A percentile compares a stretch with the other conserved stretches of the same genome.
Conservation (phyloP, 352 stramenopile genomes). For the Achlya hypogyna region DNA sequence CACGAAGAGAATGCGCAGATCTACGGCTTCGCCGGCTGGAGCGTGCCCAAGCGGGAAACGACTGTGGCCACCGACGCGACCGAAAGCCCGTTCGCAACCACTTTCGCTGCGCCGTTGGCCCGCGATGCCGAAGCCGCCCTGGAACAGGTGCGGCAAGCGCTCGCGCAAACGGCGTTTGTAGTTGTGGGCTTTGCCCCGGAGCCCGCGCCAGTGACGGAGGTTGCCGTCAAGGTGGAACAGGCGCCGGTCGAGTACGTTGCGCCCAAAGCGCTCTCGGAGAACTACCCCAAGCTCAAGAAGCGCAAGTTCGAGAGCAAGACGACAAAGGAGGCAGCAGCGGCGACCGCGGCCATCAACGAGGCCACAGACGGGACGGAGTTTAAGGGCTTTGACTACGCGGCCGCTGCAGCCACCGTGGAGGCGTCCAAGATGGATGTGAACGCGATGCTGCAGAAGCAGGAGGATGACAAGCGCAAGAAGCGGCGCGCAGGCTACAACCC, state of each 20-base stretch:
- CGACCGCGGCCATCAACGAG: slow-evolving; percentile 22
- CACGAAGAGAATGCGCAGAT: slow-evolving; percentile 31
- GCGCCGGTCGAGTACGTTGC: slow-evolving; percentile 19
- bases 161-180: slow-evolving; percentile 14
- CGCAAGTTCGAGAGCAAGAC: slow-evolving; percentile 32
- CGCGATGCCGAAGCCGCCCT: slow-evolving; percentile 26
- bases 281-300: slow-evolving; percentile 65
- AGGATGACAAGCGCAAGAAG: slow-evolving; percentile 27
- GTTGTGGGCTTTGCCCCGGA: slow-evolving; percentile 2
- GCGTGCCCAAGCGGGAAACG: slow-evolving; percentile 47
- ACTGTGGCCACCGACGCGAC: slow-evolving; percentile 20
- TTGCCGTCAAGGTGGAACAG: slow-evolving; percentile 19
- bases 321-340: slow-evolving; percentile 7
- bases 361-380: slow-evolving; percentile 32
- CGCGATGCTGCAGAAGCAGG: slow-evolving; percentile 13
- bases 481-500: slow-evolving; percentile 54
- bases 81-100: neutral
- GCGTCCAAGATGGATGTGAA: slow-evolving; percentile 45
- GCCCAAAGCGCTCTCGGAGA: slow-evolving; percentile 66
- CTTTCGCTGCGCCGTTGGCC: neutral
- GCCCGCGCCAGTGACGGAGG: neutral
- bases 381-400: slow-evolving; percentile 48
- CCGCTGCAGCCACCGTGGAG: slow-evolving; percentile 33
- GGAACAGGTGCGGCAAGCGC: slow-evolving; percentile 29
- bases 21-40: slow-evolving; percentile 48